Evolutionary conservation across 371 early-diverging fungal genomes (phyloP).

Genomic region (Circinella minor): DNA sequence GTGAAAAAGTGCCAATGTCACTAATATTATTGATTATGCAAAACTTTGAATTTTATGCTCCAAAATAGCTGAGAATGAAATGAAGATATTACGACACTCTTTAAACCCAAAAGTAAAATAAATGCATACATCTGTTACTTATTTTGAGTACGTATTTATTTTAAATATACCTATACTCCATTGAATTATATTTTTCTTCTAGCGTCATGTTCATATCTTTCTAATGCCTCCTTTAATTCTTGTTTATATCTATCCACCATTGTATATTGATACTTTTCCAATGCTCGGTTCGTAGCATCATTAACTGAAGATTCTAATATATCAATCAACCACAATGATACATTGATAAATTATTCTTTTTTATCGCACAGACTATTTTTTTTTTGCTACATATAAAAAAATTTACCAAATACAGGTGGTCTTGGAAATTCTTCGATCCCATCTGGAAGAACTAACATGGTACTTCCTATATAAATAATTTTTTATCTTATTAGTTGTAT

Average conservation of each 20-base stretch:
- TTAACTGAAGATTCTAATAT: neutral
- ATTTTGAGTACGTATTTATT: no score
- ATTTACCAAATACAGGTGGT: constrained; percentile 5
- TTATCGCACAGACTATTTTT: neutral
- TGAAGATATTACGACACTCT: no score
- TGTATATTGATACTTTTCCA: constrained; percentile 2
- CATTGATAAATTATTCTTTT: no score
- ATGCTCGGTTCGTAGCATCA: neutral
- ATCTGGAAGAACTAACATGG: constrained; percentile 12
- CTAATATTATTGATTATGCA: no score
- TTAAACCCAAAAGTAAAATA: no score
- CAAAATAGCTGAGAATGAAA: no score
- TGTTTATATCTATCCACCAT: constrained; percentile 8
- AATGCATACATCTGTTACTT: no score
- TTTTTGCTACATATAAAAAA: neutral
- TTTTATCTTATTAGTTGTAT: no score
- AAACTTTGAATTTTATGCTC: no score
- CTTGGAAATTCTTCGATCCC: constrained; percentile 20
- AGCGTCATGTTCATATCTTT: neutral
- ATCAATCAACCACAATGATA: no score
- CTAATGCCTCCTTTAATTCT: constrained; percentile 1
- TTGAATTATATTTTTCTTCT: neutral
- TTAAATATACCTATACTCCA: no score
- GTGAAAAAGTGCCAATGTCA: no score
- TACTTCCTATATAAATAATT: constrained; percentile 5